Conservation (phyloP, 1,284 basidiomycete genomes). For the Ustilago lituana region DNA sequence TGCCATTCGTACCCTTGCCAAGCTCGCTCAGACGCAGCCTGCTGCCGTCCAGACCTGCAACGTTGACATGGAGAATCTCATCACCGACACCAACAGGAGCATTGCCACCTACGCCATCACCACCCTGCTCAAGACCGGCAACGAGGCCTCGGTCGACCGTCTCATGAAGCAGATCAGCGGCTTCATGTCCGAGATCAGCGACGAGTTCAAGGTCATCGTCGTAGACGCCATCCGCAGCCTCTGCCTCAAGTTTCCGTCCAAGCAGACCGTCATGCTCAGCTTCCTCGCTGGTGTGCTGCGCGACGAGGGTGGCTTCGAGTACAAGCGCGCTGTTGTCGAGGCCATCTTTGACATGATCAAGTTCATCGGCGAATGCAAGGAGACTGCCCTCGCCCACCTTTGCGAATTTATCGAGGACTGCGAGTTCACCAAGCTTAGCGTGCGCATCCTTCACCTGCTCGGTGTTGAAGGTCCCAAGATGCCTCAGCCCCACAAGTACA, state of each 20-base stretch:
- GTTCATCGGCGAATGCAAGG: constrained; percentile 93
- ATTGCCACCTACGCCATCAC: constrained; percentile 99
- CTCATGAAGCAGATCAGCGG: constrained; percentile 99
- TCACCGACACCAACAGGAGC: constrained; percentile 93
- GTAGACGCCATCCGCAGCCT: constrained; percentile 98
- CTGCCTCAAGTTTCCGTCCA: constrained; percentile 97
- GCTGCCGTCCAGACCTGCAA: constrained; percentile 90
- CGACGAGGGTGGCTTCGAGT: constrained; percentile 94
- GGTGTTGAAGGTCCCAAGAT: constrained; percentile 96
- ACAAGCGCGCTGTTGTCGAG: constrained; percentile 98
- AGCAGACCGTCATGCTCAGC: constrained; percentile 80
- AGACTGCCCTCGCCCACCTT: constrained; percentile 86
- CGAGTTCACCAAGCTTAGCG: constrained; percentile 98
- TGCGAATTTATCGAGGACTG: constrained; percentile 99
- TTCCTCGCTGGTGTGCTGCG: constrained; percentile 66
- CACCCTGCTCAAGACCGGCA: constrained; percentile 98
- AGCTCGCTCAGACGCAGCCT: constrained; percentile 80
- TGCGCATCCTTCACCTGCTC: constrained; percentile 92
- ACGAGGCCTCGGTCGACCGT: constrained; percentile 97
- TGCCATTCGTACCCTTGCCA: constrained; percentile 91
- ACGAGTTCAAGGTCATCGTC: constrained; percentile 99
- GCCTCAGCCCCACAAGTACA: constrained; percentile 95
- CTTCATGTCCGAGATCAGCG: constrained; percentile 99
- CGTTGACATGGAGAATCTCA: constrained; percentile 95
- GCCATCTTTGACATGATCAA: constrained; percentile 99